Evolutionary conservation across 306 rosid species (phyloP).

Genomic region (Argentina anserina): DNA sequence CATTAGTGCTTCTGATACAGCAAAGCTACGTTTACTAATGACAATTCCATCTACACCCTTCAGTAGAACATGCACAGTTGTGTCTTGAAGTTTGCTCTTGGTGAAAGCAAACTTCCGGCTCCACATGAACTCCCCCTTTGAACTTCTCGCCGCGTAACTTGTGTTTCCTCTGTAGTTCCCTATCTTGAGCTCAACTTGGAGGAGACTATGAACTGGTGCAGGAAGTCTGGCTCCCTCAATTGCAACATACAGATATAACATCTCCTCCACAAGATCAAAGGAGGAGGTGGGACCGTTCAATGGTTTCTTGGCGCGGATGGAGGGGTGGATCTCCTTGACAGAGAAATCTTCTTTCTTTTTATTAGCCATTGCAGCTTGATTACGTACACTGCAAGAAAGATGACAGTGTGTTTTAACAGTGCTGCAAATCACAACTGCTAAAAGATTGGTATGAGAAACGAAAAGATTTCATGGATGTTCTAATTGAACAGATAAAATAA

Average conservation of each 20-base stretch:
- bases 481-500: too few species aligned
- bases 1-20: neutral
- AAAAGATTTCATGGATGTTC: too few species aligned
- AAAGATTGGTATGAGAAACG: neutral
- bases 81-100: neutral
- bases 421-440: neutral
- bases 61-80: neutral
- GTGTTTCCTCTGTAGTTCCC: slow-evolving; percentile 12
- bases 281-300: neutral
- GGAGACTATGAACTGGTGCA: neutral
- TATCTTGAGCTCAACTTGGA: slow-evolving; percentile 1
- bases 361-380: neutral
- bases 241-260: slow-evolving; percentile 28
- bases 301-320: neutral
- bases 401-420: neutral
- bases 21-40: neutral
- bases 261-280: slow-evolving; percentile 32
- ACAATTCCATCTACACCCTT: neutral
- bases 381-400: neutral
- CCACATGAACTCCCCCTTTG: neutral
- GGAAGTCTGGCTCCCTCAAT: slow-evolving; percentile 26
- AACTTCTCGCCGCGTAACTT: too few species aligned
- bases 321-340: slow-evolving; percentile 3
- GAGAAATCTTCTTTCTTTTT: neutral
- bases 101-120: neutral